A percentile compares a stretch with the other conserved stretches of the same genome.
Conservation (phyloP, 352 stramenopile genomes). For the Phytophthora citrophthora region DNA sequence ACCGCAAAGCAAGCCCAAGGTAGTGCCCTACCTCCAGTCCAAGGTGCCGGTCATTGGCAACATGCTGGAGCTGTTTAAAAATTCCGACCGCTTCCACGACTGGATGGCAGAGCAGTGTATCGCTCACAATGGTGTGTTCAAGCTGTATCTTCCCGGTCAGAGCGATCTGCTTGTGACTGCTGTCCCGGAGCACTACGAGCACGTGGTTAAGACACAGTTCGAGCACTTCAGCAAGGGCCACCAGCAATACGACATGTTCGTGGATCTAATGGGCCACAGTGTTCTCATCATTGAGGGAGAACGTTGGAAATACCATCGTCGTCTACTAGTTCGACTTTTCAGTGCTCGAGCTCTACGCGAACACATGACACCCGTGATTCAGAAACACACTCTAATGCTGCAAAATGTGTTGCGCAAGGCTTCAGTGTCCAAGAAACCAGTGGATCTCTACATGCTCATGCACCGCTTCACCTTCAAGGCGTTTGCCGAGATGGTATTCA, state of each 20-base stretch:
- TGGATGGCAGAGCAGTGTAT: slow-evolving; percentile 51
- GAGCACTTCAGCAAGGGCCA: slow-evolving; percentile 57
- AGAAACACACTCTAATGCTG: slow-evolving; percentile 39
- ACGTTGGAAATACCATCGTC: slow-evolving; percentile 54
- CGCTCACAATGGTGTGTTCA: slow-evolving; percentile 37
- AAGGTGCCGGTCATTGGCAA: slow-evolving; percentile 44
- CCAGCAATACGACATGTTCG: slow-evolving; percentile 46
- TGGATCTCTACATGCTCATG: slow-evolving; percentile 51
- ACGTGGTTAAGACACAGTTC: slow-evolving; percentile 65
- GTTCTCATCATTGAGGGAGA: slow-evolving; percentile 55
- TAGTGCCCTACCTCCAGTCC: slow-evolving; percentile 40
- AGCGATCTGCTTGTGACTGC: slow-evolving; percentile 47
- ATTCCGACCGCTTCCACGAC: slow-evolving; percentile 40
- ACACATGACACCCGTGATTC: slow-evolving; percentile 47
- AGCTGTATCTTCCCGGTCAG: slow-evolving; percentile 43
- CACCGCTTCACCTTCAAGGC: slow-evolving; percentile 52
- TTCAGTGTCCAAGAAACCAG: slow-evolving; percentile 16
- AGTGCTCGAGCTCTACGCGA: slow-evolving; percentile 45
- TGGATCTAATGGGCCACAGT: slow-evolving; percentile 55
- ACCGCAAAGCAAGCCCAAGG: slow-evolving; percentile 13
- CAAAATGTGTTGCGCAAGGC: slow-evolving; percentile 35
- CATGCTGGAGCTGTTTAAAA: slow-evolving; percentile 33
- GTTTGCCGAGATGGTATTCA: slow-evolving; percentile 58
- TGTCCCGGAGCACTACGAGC: slow-evolving; percentile 57
- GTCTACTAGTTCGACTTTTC: slow-evolving; percentile 49